phyloP scores from a whole-genome alignment of 2,329 filamentous ascomycete species.

The Fusarium burgessii region DNA sequence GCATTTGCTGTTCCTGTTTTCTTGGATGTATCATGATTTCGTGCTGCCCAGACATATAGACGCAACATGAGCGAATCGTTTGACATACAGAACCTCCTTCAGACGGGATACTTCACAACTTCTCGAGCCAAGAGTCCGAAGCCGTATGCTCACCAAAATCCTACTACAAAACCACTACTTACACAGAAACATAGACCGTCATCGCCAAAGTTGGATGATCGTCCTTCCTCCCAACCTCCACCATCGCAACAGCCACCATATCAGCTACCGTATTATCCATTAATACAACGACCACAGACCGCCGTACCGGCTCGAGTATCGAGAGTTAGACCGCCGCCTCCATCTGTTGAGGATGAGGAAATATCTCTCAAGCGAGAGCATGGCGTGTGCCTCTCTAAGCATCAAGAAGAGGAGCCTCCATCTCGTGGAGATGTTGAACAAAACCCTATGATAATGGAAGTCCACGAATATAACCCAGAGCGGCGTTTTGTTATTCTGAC shows the following conservation, averaged over 20 bases:
- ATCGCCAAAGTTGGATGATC: slow-evolving; percentile 34
- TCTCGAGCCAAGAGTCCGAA: slow-evolving; percentile 55
- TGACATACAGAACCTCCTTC: slow-evolving; percentile 60
- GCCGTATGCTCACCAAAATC: slow-evolving; percentile 40
- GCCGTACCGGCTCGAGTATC: slow-evolving; percentile 29
- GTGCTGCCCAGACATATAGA: slow-evolving; percentile 28
- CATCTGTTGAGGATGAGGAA: slow-evolving; percentile 77
- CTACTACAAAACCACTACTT: slow-evolving; percentile 14
- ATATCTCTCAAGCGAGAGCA: slow-evolving; percentile 72
- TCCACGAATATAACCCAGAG: slow-evolving; percentile 70
- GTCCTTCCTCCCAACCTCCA: slow-evolving; percentile 32
- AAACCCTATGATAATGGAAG: slow-evolving; percentile 73
- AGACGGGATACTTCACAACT: slow-evolving; percentile 64
- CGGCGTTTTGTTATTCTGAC: slow-evolving; percentile 73
- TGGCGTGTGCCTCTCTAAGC: slow-evolving; percentile 50
- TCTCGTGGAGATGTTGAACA: slow-evolving; percentile 76
- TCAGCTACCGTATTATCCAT: slow-evolving; percentile 36
- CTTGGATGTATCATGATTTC: slow-evolving; percentile 43
- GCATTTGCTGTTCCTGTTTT: slow-evolving; percentile 18
- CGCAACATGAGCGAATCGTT: slow-evolving; percentile 58
- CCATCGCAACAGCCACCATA: slow-evolving; percentile 25
- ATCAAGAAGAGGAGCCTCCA: slow-evolving; percentile 65
- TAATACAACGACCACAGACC: slow-evolving; percentile 33
- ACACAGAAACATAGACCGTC: slow-evolving; percentile 34
- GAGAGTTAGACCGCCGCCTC: slow-evolving; percentile 66